Evolutionary conservation across 768 basidiomycete genomes (phyloP), one percentile per base, ranked within the genome.

Genomic region (Dendrothele bispora): DNA sequence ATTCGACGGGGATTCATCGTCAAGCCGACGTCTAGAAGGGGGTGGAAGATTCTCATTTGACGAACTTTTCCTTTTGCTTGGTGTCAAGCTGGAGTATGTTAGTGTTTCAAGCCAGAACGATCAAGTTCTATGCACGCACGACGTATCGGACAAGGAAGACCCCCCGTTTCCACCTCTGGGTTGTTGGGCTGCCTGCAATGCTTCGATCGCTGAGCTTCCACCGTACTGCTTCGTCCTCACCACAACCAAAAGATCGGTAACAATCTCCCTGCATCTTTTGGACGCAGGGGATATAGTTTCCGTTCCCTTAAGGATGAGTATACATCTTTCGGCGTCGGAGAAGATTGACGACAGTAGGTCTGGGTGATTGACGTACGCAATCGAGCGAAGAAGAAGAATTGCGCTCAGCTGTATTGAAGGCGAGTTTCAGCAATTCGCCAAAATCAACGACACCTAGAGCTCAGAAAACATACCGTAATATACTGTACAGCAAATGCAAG

Each of bases 401-500:
- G 50, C 52, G 44, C 52, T 54, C 18, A 54, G 37, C 52, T 54
- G 39, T 32, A 7, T 8, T 8, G 25, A 28, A 32, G 1, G n/a
- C 17, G 14, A 20, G 22, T 50, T 28, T 40, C 27, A 37, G 24
- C 11, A 7, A 7, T 32, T 24, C 39, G 20, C 8, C 7, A 41
- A 14, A 45, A 20, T 10, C 14, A 21, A 37, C 5, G 24, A 36
- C 2, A 42, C 14, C 18, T 20, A 32, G n/a, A n/a, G n/a, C n/a
- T n/a, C n/a, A n/a, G n/a, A n/a, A 25, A 34, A 39, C 49, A n/a
- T 24, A 56, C 45, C 7, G 52, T 54, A 26, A 56, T 54, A 36
- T 51, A 56, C 30, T 56, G 55, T 7, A 56, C 55, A 24, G 55
- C 55, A 34, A 56, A 56, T 6, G 55, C 55, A 12, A 56, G 46